These are phyloP conservation scores for Pseudogymnoascus sp. DNA, from an alignment of 2,329 filamentous ascomycete species.

Conservation along the genomic window DNA sequence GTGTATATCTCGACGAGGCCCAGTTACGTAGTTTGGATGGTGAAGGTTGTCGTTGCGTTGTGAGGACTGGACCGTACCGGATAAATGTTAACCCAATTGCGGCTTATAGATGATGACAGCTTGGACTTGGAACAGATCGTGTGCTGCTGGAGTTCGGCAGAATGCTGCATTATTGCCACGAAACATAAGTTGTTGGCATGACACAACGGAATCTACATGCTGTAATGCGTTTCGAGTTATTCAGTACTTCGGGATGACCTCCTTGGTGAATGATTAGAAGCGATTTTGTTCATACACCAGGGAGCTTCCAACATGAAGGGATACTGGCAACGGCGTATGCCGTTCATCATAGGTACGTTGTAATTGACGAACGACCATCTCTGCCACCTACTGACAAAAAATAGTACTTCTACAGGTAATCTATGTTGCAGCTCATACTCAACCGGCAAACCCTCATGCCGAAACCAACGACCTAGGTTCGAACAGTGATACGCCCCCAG, in stretches of 20 bases:
- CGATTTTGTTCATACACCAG: background rate
- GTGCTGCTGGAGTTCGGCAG: background rate
- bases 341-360: conserved; percentile 27
- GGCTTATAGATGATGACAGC: conserved; percentile 11
- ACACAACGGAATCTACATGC: background rate
- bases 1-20: background rate
- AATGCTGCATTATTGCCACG: background rate
- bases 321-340: conserved; percentile 24
- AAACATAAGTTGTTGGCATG: background rate
- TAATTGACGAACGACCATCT: background rate
- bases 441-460: background rate
- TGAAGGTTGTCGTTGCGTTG: background rate
- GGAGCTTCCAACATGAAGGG: conserved; percentile 25
- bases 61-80: background rate
- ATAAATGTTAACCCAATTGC: conserved; percentile 8
- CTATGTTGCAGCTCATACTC: conserved; percentile 17
- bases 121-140: conserved; percentile 10
- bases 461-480: background rate
- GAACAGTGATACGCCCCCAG: background rate
- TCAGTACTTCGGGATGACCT: conserved; percentile 5
- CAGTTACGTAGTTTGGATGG: background rate
- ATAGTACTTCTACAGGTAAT: conserved; percentile 20
- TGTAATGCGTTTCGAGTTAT: conserved; percentile 2
- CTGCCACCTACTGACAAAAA: background rate
- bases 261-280: background rate